phyloP scores from a whole-genome alignment of 2,329 filamentous ascomycete genomes.

The Phialemoniopsis sp. region DNA sequence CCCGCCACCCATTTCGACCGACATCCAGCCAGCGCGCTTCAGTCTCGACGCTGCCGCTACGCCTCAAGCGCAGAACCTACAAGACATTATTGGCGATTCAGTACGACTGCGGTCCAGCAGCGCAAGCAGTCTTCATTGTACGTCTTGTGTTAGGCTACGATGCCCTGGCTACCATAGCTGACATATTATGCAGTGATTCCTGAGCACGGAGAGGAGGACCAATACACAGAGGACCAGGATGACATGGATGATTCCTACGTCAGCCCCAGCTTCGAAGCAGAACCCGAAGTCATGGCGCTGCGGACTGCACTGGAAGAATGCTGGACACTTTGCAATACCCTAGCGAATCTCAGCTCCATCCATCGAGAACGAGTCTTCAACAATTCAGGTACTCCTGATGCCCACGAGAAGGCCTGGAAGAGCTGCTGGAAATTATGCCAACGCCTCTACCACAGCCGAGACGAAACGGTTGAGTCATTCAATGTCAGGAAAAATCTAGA shows the following conservation, averaged over 20 bases:
- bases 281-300: slow-evolving; percentile 65
- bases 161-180: not conserved
- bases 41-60: slow-evolving; percentile 64
- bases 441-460: slow-evolving; percentile 76
- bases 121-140: slow-evolving; percentile 75
- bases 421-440: slow-evolving; percentile 93
- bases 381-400: slow-evolving; percentile 67
- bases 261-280: slow-evolving; percentile 31
- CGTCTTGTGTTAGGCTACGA: slow-evolving; percentile 14
- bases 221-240: slow-evolving; percentile 47
- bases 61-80: slow-evolving; percentile 76
- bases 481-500: slow-evolving; percentile 75
- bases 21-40: slow-evolving; percentile 63
- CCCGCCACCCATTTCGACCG: slow-evolving; percentile 71
- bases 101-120: slow-evolving; percentile 60
- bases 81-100: slow-evolving; percentile 62
- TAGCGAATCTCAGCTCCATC: slow-evolving; percentile 79
- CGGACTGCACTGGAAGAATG: slow-evolving; percentile 78
- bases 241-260: slow-evolving; percentile 45
- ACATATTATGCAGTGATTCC: slow-evolving; percentile 44
- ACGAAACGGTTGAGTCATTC: slow-evolving; percentile 62
- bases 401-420: slow-evolving; percentile 87
- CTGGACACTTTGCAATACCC: slow-evolving; percentile 90
- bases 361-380: slow-evolving; percentile 78
- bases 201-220: slow-evolving; percentile 41